Base-by-base conservation (phyloP, 345 rosid species). In the Euphorbia tirucalli region DNA sequence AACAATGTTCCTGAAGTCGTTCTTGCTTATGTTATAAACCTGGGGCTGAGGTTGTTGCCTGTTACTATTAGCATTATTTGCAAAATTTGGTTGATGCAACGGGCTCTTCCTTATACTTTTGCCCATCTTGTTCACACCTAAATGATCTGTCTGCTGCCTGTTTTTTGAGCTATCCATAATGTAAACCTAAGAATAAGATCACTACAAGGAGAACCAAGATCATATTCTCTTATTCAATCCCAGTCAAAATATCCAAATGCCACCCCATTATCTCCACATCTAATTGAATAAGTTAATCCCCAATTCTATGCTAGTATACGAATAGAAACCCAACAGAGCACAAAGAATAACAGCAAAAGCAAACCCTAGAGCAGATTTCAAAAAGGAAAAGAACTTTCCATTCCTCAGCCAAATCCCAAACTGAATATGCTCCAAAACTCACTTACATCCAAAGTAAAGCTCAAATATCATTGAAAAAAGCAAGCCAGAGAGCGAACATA, bases 11-110 rank as follows among this genome's bases (percentile, higher is more conserved):
- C 94, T 81, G 55, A 93, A 93, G 62, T 93, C 91, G 66, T 84
- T 89, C 91, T 93, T 93, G 90, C 90, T 91, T 60, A 93, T 91
- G 78, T 91, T 93, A 80, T 93, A 93, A 73, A 93, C 96, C 73
- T 91, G 96, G 58, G 88, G 88, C 83, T 88, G 98, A 69, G 96
- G 94, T 78, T 91, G 92, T 69, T 87, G 84, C 85, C n/a, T 35
- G 39, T 3, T 35, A n/a, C 90, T 79, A 55, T 85, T 77, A 52
- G 80, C 81, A 64, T 79, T 81, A 76, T 75, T 87, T 1, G 82
- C 74, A 64, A 75, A 75, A 63, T 75, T 69, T 65, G 80, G 88
- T 76, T 93, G 98, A 78, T 93, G 97, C 76, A 86, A 68, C 11
- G 96, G 97, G 68, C 98, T 93, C 83, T 93, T 93, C 83, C 77